phyloP scores from a whole-genome alignment of 495 filamentous ascomycete species.

The Acidiella bohemica region DNA sequence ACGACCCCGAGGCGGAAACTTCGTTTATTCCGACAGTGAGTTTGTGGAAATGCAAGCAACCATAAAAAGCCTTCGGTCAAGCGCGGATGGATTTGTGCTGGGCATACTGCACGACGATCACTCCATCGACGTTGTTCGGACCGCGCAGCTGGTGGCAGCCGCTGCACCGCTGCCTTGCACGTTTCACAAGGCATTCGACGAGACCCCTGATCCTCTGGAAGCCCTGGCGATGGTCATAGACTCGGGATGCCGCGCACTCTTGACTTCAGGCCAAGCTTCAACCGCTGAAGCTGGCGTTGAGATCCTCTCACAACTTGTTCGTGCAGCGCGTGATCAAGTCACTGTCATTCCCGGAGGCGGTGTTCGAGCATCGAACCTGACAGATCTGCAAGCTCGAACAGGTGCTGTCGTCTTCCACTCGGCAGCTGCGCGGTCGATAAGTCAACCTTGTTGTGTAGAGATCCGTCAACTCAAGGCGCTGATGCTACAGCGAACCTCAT shows the following conservation, averaged over 20 bases:
- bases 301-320: slow-evolving; percentile 15
- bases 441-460: slow-evolving; percentile 1
- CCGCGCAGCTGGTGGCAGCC: slow-evolving; percentile 29
- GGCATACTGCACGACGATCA: slow-evolving; percentile 28
- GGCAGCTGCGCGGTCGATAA: slow-evolving; percentile 1
- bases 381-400: neutral
- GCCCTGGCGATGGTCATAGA: slow-evolving; percentile 26
- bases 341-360: slow-evolving; percentile 16
- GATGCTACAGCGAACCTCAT: neutral
- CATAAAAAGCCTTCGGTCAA: slow-evolving; percentile 24
- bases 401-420: slow-evolving; percentile 8
- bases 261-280: slow-evolving; percentile 36
- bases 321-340: slow-evolving; percentile 5
- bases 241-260: slow-evolving; percentile 35
- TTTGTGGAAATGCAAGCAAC: slow-evolving; percentile 32
- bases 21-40: slow-evolving; percentile 30
- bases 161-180: slow-evolving; percentile 36
- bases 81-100: slow-evolving; percentile 39
- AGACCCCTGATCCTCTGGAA: slow-evolving; percentile 26
- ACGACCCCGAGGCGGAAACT: slow-evolving; percentile 32
- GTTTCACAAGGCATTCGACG: slow-evolving; percentile 43
- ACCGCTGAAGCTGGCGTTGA: slow-evolving; percentile 17
- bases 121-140: slow-evolving; percentile 28
- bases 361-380: slow-evolving; percentile 11
- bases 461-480: neutral